Evolutionary conservation across 1,284 basidiomycete species (phyloP).

Genomic region (Moniliella sp.): DNA sequence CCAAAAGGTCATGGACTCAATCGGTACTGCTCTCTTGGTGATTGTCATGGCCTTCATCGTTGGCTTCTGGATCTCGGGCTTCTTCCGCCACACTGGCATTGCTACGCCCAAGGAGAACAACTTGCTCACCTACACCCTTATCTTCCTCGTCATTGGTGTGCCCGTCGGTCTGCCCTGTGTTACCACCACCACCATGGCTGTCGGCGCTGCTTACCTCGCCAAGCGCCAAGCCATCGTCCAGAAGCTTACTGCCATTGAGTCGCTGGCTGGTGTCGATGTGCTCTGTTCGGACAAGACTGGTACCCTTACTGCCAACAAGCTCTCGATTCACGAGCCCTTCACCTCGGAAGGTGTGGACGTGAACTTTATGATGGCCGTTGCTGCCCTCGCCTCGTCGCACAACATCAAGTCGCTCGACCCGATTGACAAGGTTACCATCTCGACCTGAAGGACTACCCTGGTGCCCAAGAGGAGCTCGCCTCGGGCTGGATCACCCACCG

Average conservation of each 20-base stretch:
- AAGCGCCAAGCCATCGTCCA: constrained; percentile 43
- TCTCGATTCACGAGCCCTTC: constrained; percentile 41
- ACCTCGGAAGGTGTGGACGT: constrained; percentile 37
- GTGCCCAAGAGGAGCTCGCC: constrained; percentile 39
- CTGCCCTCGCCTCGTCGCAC: constrained; percentile 42
- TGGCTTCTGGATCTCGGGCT: constrained; percentile 37
- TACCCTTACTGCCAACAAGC: constrained; percentile 43
- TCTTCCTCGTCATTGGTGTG: constrained; percentile 41
- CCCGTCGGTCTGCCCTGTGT: constrained; percentile 42
- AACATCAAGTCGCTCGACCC: constrained; percentile 42
- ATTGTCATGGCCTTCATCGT: constrained; percentile 41
- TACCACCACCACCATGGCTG: constrained; percentile 41
- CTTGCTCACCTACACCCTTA: constrained; percentile 40
- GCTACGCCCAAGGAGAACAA: constrained; percentile 38
- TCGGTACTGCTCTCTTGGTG: constrained; percentile 40
- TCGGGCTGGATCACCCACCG: constrained; percentile 41
- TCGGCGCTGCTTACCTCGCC: constrained; percentile 43
- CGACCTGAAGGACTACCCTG: constrained; percentile 42
- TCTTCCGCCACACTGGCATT: constrained; percentile 39
- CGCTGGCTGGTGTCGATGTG: constrained; percentile 43
- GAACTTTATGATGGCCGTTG: constrained; percentile 39
- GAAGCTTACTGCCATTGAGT: constrained; percentile 44
- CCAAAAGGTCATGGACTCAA: constrained; percentile 39
- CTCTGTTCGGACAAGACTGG: constrained; percentile 45
- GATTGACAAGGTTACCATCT: constrained; percentile 43